These are phyloP conservation scores for Noccaea bulbosa DNA, from an alignment of 345 rosid species.

Conservation along the genomic window DNA sequence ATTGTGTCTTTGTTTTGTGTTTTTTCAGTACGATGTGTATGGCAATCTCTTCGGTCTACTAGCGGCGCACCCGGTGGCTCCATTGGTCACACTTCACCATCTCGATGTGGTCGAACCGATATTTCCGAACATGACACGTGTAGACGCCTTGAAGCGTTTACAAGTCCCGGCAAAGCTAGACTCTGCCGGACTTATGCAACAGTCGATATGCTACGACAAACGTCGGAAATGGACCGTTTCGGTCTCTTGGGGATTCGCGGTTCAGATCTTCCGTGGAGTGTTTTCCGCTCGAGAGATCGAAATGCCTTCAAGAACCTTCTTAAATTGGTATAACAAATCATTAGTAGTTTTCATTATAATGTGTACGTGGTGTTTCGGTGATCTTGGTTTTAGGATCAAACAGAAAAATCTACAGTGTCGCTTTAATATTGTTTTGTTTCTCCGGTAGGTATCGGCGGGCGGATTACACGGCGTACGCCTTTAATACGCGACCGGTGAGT, in stretches of 20 bases:
- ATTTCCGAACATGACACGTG: slow-evolving; percentile 82
- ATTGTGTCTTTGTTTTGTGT: neutral
- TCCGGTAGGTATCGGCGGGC: slow-evolving; percentile 52
- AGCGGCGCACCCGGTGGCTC: slow-evolving; percentile 89
- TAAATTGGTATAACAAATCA: slow-evolving; percentile 65
- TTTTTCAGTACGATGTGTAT: slow-evolving; percentile 86
- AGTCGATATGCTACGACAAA: slow-evolving; percentile 91
- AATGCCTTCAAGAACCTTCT: slow-evolving; percentile 96
- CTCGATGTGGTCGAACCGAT: slow-evolving; percentile 93
- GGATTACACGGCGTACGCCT: slow-evolving; percentile 90
- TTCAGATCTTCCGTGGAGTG: slow-evolving; percentile 80
- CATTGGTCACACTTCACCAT: slow-evolving; percentile 88
- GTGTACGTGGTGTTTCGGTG: neutral
- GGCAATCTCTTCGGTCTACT: slow-evolving; percentile 94
- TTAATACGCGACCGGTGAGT: slow-evolving; percentile 92
- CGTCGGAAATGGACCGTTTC: slow-evolving; percentile 76
- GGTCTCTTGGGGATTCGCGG: slow-evolving; percentile 92
- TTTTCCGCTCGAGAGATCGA: slow-evolving; percentile 92
- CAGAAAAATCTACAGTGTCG: slow-evolving; percentile 18
- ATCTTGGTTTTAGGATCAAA: neutral
- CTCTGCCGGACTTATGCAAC: slow-evolving; percentile 90
- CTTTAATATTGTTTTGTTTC: neutral
- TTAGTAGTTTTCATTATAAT: slow-evolving; percentile 26
- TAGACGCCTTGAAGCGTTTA: slow-evolving; percentile 65
- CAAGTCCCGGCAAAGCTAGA: slow-evolving; percentile 73